These are phyloP conservation scores for Solanum piurae DNA, from an alignment of 257 asterid genomes.

Conservation along the genomic window DNA sequence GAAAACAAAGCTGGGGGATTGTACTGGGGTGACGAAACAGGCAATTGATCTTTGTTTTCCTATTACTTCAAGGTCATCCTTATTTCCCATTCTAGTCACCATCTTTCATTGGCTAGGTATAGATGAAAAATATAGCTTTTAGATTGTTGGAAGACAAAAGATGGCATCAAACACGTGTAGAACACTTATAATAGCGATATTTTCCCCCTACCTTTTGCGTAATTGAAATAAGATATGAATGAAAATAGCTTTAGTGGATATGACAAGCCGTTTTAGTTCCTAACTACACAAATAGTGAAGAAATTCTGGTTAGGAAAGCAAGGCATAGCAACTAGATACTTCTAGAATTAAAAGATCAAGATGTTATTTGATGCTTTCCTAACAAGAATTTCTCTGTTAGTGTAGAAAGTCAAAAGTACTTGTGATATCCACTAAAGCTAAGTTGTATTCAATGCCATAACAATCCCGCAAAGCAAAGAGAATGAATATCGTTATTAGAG, in stretches of 20 bases:
- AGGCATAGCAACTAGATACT: not conserved
- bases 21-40: not conserved
- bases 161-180: not conserved
- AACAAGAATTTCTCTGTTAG: not conserved
- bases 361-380: not conserved
- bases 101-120: not conserved
- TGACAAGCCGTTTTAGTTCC: not conserved
- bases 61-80: not conserved
- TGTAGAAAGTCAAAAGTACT: not conserved
- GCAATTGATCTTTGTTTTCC: not conserved
- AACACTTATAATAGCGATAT: not conserved
- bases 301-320: not conserved
- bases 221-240: not conserved
- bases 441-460: not conserved
- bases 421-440: not conserved
- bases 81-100: not conserved
- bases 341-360: not conserved
- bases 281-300: not conserved
- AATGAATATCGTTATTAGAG: not conserved
- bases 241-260: not conserved
- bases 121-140: not conserved
- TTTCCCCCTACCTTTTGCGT: not conserved
- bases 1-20: not conserved
- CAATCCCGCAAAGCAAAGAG: not conserved
- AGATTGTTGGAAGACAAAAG: not conserved